A percentile compares a stretch with the other conserved stretches of the same genome.
Conservation (phyloP, 768 basidiomycete species). For the Amanita muscaria region DNA sequence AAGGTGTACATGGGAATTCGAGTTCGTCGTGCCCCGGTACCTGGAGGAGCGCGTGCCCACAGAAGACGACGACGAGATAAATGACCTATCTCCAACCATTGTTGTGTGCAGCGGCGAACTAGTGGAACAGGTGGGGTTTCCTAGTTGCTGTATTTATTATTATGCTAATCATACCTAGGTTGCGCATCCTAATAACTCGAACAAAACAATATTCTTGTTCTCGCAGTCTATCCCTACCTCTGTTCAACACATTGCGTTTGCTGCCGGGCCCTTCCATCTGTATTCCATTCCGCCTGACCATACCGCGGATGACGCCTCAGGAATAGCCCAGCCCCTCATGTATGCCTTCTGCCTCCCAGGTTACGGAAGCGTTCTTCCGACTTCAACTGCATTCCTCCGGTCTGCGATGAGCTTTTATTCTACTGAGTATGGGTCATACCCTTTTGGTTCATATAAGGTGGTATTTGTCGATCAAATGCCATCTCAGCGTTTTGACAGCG, state of each 20-base stretch:
- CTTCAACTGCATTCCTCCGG: slow-evolving; percentile 70
- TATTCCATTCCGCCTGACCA: slow-evolving; percentile 58
- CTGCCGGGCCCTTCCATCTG: slow-evolving; percentile 89
- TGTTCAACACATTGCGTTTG: slow-evolving; percentile 94
- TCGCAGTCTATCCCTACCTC: slow-evolving; percentile 81
- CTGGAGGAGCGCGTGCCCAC: slow-evolving; percentile 51
- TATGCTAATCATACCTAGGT: slow-evolving; percentile 39
- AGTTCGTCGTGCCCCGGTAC: slow-evolving; percentile 86
- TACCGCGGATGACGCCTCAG: slow-evolving; percentile 50
- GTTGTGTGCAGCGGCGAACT: slow-evolving; percentile 94
- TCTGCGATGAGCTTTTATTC: slow-evolving; percentile 90
- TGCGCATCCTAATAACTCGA: slow-evolving; percentile 86
- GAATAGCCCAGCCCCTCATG: slow-evolving; percentile 64
- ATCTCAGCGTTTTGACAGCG: slow-evolving; percentile 72
- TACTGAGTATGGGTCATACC: slow-evolving; percentile 91
- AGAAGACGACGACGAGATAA: slow-evolving; percentile 41
- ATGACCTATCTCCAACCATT: slow-evolving; percentile 64
- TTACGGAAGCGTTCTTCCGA: slow-evolving; percentile 59
- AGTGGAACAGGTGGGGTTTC: slow-evolving; percentile 70
- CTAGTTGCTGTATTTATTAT: slow-evolving; percentile 2
- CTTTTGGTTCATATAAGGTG: slow-evolving; percentile 89
- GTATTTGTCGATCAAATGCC: slow-evolving; percentile 91
- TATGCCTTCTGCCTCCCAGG: slow-evolving; percentile 93
- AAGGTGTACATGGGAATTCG: slow-evolving; percentile 97
- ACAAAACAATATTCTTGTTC: slow-evolving; percentile 92